These are phyloP conservation scores for Ophiocordyceps camponoti-leonardi DNA, from an alignment of 2,329 filamentous ascomycete species.

Conservation along the genomic window DNA sequence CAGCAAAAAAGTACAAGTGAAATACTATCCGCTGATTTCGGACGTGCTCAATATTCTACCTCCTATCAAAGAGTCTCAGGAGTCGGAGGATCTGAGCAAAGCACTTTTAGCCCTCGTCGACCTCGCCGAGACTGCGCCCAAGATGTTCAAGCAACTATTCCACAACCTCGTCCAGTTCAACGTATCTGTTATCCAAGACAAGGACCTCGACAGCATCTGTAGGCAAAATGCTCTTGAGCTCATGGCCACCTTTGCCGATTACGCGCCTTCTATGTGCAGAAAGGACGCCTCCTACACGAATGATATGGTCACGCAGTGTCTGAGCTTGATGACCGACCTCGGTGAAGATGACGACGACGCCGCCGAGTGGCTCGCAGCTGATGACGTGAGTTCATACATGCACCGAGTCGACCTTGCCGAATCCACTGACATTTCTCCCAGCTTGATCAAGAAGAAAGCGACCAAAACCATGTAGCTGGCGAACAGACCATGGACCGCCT, in stretches of 20 bases:
- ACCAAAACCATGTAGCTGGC: conserved; percentile 91
- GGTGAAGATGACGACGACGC: conserved; percentile 90
- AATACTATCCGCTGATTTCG: conserved; percentile 74
- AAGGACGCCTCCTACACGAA: conserved; percentile 83
- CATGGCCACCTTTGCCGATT: conserved; percentile 96
- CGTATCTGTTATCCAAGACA: conserved; percentile 86
- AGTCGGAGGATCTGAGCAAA: conserved; percentile 82
- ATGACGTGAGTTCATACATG: conserved; percentile 53
- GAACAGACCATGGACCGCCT: conserved; percentile 97
- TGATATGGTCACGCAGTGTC: conserved; percentile 96
- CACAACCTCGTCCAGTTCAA: conserved; percentile 84
- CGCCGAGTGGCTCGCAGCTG: conserved; percentile 77
- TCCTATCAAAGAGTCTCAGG: conserved; percentile 77
- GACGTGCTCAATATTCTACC: conserved; percentile 90
- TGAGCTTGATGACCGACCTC: conserved; percentile 96
- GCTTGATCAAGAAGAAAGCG: conserved; percentile 90
- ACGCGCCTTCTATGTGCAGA: conserved; percentile 82
- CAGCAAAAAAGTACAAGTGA: conserved; percentile 70
- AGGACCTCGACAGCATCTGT: conserved; percentile 77
- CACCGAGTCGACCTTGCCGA: background rate
- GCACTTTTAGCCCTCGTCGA: conserved; percentile 86
- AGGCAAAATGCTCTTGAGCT: conserved; percentile 91
- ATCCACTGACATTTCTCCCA: conserved; percentile 18
- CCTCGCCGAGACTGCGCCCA: conserved; percentile 80
- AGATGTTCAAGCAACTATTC: conserved; percentile 96